Evolutionary conservation across 2,329 filamentous ascomycete species (phyloP).

Genomic region (Zasmidium angulare): DNA sequence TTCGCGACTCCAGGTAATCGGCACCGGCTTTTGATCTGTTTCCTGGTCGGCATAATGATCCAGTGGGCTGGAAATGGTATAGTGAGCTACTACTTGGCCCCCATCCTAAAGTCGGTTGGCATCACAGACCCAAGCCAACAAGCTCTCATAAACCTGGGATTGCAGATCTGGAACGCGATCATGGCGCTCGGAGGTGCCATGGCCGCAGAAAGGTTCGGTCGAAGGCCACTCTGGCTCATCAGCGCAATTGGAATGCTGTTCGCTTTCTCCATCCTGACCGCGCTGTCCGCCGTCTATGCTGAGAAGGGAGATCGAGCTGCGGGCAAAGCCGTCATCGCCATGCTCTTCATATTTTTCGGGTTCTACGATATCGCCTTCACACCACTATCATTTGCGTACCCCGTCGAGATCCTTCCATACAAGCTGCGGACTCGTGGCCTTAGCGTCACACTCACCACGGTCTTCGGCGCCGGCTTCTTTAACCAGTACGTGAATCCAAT

Average conservation of each 20-base stretch:
- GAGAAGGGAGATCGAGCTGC: constrained; percentile 19
- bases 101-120: constrained; percentile 18
- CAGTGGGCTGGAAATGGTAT: constrained; percentile 40
- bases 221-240: constrained; percentile 16
- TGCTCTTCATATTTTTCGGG: constrained; percentile 29
- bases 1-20: constrained; percentile 28
- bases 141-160: constrained; percentile 18
- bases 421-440: constrained; percentile 25
- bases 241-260: constrained; percentile 16
- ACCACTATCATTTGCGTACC: constrained; percentile 23
- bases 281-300: constrained; percentile 18
- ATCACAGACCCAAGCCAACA: constrained; percentile 41
- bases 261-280: constrained; percentile 19
- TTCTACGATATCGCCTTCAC: constrained; percentile 25
- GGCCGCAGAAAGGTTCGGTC: constrained; percentile 15
- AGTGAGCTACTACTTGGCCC: constrained; percentile 17
- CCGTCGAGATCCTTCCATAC: constrained; percentile 27
- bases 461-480: constrained; percentile 20
- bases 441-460: constrained; percentile 26
- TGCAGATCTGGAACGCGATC: constrained; percentile 17
- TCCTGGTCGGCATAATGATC: constrained; percentile 34
- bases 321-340: constrained; percentile 25
- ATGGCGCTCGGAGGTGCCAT: constrained; percentile 15
- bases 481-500: constrained; percentile 39
- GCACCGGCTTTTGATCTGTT: constrained; percentile 32